phyloP scores from a whole-genome alignment of 345 rosid species.

The Pseudoturritis turrita region DNA sequence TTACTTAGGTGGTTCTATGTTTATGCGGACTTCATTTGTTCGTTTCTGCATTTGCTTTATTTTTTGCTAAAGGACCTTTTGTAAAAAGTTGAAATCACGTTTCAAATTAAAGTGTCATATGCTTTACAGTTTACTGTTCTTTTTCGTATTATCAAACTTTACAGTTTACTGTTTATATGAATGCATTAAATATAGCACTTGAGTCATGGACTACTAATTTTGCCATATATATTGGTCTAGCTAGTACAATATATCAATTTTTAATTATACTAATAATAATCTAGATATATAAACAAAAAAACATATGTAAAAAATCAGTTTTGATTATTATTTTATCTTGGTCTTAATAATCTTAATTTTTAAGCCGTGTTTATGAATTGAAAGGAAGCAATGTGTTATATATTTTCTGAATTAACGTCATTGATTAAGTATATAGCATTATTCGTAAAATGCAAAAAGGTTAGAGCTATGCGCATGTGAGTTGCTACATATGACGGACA shows the following conservation, averaged over 20 bases:
- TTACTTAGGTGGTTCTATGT: neutral
- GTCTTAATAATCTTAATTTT: neutral
- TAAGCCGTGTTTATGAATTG: neutral
- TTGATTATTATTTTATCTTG: neutral
- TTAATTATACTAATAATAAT: neutral
- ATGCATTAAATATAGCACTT: neutral
- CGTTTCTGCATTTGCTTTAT: constrained; percentile 1
- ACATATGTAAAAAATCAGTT: neutral
- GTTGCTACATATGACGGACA: constrained; percentile 9
- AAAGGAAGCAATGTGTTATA: neutral
- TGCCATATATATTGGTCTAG: neutral
- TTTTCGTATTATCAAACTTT: neutral
- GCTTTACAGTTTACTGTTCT: neutral
- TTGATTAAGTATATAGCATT: neutral
- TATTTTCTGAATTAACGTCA: neutral
- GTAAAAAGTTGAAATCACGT: constrained; percentile 7
- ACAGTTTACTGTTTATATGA: neutral
- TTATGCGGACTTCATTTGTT: neutral
- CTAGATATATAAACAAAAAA: neutral
- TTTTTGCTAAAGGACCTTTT: constrained; percentile 13
- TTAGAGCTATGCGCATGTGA: constrained; percentile 8
- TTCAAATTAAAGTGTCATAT: neutral
- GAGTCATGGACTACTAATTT: constrained; percentile 2
- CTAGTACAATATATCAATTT: neutral
- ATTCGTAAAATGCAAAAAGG: neutral